phyloP scores from a whole-genome alignment of 2,329 filamentous ascomycete species.

The Orbilia ellipsospora region DNA sequence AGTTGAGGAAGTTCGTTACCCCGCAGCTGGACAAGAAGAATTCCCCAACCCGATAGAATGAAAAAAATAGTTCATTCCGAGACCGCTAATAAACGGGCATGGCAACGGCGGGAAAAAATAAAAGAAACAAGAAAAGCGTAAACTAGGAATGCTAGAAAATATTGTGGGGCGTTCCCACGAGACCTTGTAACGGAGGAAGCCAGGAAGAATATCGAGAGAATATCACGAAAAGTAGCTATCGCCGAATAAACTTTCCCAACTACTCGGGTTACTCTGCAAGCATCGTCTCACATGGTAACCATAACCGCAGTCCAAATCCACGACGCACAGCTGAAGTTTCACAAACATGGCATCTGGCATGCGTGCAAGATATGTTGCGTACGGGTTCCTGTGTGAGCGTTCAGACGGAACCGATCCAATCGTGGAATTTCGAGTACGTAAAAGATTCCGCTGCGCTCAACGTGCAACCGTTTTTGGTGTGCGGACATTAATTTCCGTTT shows the following conservation, averaged over 20 bases:
- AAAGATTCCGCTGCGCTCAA: slow-evolving; percentile 12
- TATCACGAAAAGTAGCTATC: slow-evolving; percentile 9
- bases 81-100: not conserved
- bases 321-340: not conserved
- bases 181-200: not conserved
- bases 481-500: slow-evolving; percentile 19
- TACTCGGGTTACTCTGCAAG: slow-evolving; percentile 1
- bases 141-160: not conserved
- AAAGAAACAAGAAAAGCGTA: not conserved
- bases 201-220: not conserved
- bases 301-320: not conserved
- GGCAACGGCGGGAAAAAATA: not conserved
- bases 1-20: slow-evolving; percentile 17
- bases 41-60: slow-evolving; percentile 5
- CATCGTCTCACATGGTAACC: slow-evolving; percentile 6
- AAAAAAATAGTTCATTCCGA: not conserved
- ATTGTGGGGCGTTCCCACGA: not conserved
- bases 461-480: too few species aligned
- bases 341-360: not conserved
- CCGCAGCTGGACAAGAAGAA: slow-evolving; percentile 18
- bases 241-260: slow-evolving; percentile 18
- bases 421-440: slow-evolving; percentile 29
- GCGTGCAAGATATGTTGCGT: not conserved
- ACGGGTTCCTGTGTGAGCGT: not conserved
- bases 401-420: slow-evolving; percentile 14